Evolutionary conservation across 2,329 filamentous ascomycete genomes (phyloP).

Genomic region (Arachnomyces sp.): DNA sequence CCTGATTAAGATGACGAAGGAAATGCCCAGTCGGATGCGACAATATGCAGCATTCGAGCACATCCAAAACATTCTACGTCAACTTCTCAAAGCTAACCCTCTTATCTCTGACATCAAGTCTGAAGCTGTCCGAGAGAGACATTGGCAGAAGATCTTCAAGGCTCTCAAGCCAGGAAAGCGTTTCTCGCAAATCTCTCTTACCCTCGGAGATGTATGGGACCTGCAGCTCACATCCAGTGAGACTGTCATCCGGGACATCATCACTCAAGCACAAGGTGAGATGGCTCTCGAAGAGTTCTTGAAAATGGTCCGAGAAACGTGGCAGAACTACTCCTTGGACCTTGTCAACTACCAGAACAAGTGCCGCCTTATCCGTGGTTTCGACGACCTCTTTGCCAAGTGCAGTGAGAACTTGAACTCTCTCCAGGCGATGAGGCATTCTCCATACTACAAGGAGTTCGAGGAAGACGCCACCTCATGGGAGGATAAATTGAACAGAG

Average conservation of each 20-base stretch:
- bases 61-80: conserved; percentile 81
- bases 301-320: conserved; percentile 90
- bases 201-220: conserved; percentile 97
- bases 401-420: conserved; percentile 98
- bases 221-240: conserved; percentile 84
- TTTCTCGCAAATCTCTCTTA: conserved; percentile 90
- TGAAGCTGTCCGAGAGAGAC: conserved; percentile 88
- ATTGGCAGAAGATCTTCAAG: conserved; percentile 98
- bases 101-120: conserved; percentile 87
- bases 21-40: conserved; percentile 98
- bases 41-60: conserved; percentile 99
- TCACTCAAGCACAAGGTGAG: conserved; percentile 91
- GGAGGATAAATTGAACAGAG: conserved; percentile 96
- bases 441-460: conserved; percentile 98
- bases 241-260: conserved; percentile 80
- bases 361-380: conserved; percentile 90
- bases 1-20: conserved; percentile 94
- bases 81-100: conserved; percentile 82
- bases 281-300: conserved; percentile 98
- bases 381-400: conserved; percentile 96
- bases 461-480: conserved; percentile 93
- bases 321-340: conserved; percentile 90
- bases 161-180: conserved; percentile 83
- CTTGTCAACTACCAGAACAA: conserved; percentile 98
- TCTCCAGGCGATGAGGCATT: conserved; percentile 96